Evolutionary conservation across 352 stramenopile genomes (phyloP), one percentile per base, ranked within the genome.

Genomic region (Phytophthora pseudosyringae): DNA sequence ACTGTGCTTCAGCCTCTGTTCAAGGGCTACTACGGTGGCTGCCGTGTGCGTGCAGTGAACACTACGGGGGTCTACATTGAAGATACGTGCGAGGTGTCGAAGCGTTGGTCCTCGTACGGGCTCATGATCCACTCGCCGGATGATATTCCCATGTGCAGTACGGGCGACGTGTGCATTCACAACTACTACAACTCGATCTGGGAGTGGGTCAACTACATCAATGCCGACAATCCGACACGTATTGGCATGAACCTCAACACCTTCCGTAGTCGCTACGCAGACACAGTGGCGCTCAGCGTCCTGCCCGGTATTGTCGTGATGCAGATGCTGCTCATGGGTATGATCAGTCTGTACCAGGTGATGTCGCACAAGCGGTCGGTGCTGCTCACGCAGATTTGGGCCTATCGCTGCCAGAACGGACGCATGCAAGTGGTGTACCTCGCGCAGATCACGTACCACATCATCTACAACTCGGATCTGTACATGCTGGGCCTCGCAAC

Each of bases 371-470:
- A 65, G 16, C 41, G 44, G 9, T 76, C 68, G 1, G 68, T 73
- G 26, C 43, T 76, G 32, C 29, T 76, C 0, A 76, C 64, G 1
- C 68, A 76, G 41, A 76, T 70, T 32, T 76, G 68, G 68, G 64
- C 68, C 0, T 76, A 76, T 52, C 59, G 54, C 1, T 76, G 69
- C 33, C 69, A 76, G 39, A 76, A 66, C 13, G 69, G 69, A 1
- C 64, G 63, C 9, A 69, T 70, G 59, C 64, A 76, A 40, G 45
- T 73, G 15, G 50, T 71, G 18, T 76, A 76, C 26, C 50, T 73
- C 13, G 50, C 39, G 0, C 69, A 76, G 54, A 68, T 76, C 41
- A 64, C 58, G 13, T 76, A 76, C 48, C 69, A 76, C 43, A 41
- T 73, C 43, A 59, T 67, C 13, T 63, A 61, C 36, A 67, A 69